Percentiles rank a stretch among this genome's conserved stretches.
These are phyloP conservation scores for Suhomyces taliae DNA, from an alignment of 1,139 yeast species.

Conservation along the genomic window DNA sequence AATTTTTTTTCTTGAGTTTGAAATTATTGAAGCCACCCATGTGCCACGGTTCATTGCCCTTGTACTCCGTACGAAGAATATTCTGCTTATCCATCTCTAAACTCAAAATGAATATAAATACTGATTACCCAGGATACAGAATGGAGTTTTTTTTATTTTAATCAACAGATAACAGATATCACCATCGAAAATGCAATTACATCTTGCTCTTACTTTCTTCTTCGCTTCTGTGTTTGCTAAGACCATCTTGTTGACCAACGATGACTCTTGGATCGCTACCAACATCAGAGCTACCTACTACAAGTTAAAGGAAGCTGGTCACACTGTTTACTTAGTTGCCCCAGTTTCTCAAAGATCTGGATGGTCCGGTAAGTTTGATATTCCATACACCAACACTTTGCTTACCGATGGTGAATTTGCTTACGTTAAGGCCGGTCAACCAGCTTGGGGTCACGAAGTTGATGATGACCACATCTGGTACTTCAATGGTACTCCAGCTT, in stretches of 20 bases:
- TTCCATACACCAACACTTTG: constrained; percentile 44
- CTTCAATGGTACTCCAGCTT: constrained; percentile 51
- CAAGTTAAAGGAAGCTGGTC: constrained; percentile 54
- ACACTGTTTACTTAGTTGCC: constrained; percentile 55
- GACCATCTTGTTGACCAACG: constrained; percentile 58
- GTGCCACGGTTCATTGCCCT: not conserved
- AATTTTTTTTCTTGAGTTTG: too few species aligned
- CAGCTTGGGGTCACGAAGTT: constrained; percentile 50
- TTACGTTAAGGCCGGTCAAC: constrained; percentile 43
- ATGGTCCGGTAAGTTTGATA: constrained; percentile 53
- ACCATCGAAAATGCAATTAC: constrained; percentile 14
- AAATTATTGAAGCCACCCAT: not conserved
- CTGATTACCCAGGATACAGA: too few species aligned
- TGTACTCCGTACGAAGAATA: not conserved
- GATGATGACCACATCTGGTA: constrained; percentile 47
- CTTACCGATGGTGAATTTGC: constrained; percentile 43
- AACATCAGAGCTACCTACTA: constrained; percentile 61
- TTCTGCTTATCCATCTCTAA: not conserved
- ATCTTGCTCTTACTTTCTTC: constrained; percentile 11
- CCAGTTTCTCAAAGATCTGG: constrained; percentile 63
- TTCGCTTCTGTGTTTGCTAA: constrained; percentile 27
- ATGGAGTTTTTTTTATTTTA: not conserved
- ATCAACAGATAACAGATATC: not conserved
- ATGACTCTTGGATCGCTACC: constrained; percentile 61
- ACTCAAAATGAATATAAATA: too few species aligned